These are phyloP conservation scores for Geosiphon pyriformis DNA, from an alignment of 192 early-diverging fungal genomes.

Conservation along the genomic window DNA sequence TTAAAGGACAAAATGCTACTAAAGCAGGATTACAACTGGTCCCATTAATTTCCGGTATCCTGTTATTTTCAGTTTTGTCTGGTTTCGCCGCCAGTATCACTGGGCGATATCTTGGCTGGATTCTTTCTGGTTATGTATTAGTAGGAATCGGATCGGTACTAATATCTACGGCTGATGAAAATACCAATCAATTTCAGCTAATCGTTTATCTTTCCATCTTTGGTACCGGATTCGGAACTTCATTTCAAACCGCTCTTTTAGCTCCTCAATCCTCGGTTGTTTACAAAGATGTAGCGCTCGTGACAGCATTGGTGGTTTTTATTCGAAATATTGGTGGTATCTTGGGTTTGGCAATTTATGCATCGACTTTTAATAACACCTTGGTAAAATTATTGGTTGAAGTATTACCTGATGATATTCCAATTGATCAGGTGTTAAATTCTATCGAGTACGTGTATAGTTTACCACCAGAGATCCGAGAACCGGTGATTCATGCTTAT, in stretches of 20 bases:
- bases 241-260: slow-evolving; percentile 46
- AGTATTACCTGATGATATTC: too few relatives aligned
- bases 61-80: slow-evolving; percentile 47
- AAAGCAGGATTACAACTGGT: slow-evolving; percentile 56
- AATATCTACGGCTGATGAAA: slow-evolving; percentile 48
- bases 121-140: slow-evolving; percentile 48
- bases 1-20: slow-evolving; percentile 49
- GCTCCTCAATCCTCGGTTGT: slow-evolving; percentile 39
- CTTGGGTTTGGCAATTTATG: slow-evolving; percentile 52
- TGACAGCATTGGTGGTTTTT: slow-evolving; percentile 47
- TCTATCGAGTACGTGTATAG: slow-evolving; percentile 28
- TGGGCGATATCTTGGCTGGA: slow-evolving; percentile 43
- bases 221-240: slow-evolving; percentile 53
- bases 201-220: slow-evolving; percentile 49
- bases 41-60: slow-evolving; percentile 53
- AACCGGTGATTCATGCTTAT: neutral
- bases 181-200: slow-evolving; percentile 42
- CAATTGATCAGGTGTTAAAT: slow-evolving; percentile 18
- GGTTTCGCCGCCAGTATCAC: slow-evolving; percentile 49
- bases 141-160: slow-evolving; percentile 51
- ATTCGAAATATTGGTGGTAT: slow-evolving; percentile 50
- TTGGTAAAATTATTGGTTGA: too few relatives aligned
- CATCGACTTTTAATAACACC: too few relatives aligned
- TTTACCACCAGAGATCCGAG: neutral
- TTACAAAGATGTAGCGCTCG: slow-evolving; percentile 46